Evolutionary conservation across 805 yeast genomes (phyloP), one percentile per base, ranked within the genome.

Genomic region (Kurtzmaniella fragi): DNA sequence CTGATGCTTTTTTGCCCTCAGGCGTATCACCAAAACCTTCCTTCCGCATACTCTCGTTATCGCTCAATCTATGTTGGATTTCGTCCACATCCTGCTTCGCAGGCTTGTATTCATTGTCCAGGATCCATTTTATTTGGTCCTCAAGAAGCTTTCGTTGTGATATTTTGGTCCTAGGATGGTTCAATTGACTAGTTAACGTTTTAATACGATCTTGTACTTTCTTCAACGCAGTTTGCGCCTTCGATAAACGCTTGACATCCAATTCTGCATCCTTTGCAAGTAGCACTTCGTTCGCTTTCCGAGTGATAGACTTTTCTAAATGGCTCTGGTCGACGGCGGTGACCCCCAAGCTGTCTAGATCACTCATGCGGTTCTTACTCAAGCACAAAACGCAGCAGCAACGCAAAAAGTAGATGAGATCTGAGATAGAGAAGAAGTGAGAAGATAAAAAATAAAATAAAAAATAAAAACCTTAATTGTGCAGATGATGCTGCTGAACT

Each of bases 301-400:
- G 67, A 13, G 88, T 87, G 27, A 91, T 81, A 41, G 75, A 67
- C 34, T 77, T 64, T 52, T 90, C 99, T n/a, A 91, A 60, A 7
- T 81, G 80, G 38, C 76, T 80, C 57, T 93, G 98, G 49, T 85
- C 89, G 42, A 88, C 79, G 3, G 87, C 65, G 50, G 69, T 69
- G 23, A 85, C 61, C 12, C 62, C 65, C 9, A 61, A 42, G 4
- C 41, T 17, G 16, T 49, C 55, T 8, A 54, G 39, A 13, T 47
- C 53, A 14, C 34, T 29, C 39, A 36, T 36, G 8, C 28, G 31
- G 8, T 5, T 28, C 9, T 15, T 8, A n/a, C n/a, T n/a, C n/a
- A n/a, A n/a, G n/a, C n/a, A n/a, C n/a, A n/a, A n/a, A n/a, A n/a
- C n/a, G n/a, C n/a, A n/a, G n/a, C n/a, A n/a, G n/a, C n/a, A n/a